These are phyloP conservation scores for Hypoxylon cercidicola DNA, from an alignment of 495 filamentous ascomycete species.

Conservation along the genomic window DNA sequence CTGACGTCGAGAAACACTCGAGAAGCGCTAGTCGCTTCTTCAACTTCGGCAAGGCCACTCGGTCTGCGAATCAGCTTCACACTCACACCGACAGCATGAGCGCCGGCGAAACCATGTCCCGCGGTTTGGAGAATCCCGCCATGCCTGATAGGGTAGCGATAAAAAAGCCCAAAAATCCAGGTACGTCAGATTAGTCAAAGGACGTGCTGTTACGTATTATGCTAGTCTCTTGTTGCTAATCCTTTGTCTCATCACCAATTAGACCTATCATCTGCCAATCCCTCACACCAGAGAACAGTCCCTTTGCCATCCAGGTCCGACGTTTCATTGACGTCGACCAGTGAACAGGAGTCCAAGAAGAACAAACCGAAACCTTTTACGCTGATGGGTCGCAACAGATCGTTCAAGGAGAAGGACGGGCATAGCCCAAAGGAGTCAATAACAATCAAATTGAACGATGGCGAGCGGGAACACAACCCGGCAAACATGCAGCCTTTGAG, in stretches of 20 bases:
- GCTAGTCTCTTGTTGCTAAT: conserved; percentile 30
- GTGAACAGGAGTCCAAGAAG: conserved; percentile 57
- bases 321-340: conserved; percentile 53
- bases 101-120: conserved; percentile 56
- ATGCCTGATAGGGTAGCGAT: conserved; percentile 50
- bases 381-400: conserved; percentile 73
- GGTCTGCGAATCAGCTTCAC: conserved; percentile 53
- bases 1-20: conserved; percentile 42
- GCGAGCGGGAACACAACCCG: conserved; percentile 47
- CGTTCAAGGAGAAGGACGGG: conserved; percentile 67
- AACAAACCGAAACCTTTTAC: conserved; percentile 66
- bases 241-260: conserved; percentile 28
- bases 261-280: conserved; percentile 56
- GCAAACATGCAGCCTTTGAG: conserved; percentile 51
- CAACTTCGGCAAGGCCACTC: conserved; percentile 55
- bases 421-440: conserved; percentile 52
- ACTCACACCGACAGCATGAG: conserved; percentile 46
- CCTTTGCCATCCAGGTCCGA: conserved; percentile 56
- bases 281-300: conserved; percentile 47
- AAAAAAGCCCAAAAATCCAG: conserved; percentile 57
- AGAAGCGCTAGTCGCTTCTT: conserved; percentile 53
- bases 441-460: conserved; percentile 48
- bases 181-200: conserved; percentile 48
- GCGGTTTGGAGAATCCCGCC: conserved; percentile 52
- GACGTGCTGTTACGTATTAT: conserved; percentile 15